These are phyloP conservation scores for Chaetomium strumarium DNA, from an alignment of 2,329 filamentous ascomycete species.

Conservation along the genomic window DNA sequence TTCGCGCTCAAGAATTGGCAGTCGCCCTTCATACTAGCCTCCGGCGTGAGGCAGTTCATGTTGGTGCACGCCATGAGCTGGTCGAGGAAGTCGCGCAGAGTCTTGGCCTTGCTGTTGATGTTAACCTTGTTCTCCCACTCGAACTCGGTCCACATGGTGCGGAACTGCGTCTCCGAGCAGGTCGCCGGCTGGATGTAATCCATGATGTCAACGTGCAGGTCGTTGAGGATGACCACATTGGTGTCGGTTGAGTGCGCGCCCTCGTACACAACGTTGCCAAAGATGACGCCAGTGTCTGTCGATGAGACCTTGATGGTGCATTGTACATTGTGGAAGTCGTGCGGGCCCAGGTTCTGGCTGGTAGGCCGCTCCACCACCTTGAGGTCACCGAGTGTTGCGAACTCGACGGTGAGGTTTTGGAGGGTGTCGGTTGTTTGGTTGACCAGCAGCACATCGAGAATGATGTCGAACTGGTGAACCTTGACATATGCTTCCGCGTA, in stretches of 20 bases:
- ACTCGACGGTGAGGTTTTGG: constrained; percentile 95
- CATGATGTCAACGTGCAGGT: constrained; percentile 98
- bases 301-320: constrained; percentile 98
- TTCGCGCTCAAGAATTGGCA: constrained; percentile 98
- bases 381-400: constrained; percentile 93
- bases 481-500: constrained; percentile 99
- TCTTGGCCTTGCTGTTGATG: constrained; percentile 96
- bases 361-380: constrained; percentile 97
- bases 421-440: constrained; percentile 96
- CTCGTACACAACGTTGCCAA: constrained; percentile 97
- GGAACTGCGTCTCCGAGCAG: constrained; percentile 96
- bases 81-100: constrained; percentile 82
- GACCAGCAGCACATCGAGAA: constrained; percentile 90
- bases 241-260: constrained; percentile 86
- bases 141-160: constrained; percentile 99
- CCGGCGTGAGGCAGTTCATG: constrained; percentile 96
- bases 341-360: constrained; percentile 89
- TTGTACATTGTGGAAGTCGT: constrained; percentile 97
- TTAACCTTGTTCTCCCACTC: constrained; percentile 99
- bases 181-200: constrained; percentile 98
- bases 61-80: constrained; percentile 97
- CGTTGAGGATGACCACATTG: constrained; percentile 95
- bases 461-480: constrained; percentile 97
- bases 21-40: constrained; percentile 92
- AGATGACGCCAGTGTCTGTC: constrained; percentile 97